Base-by-base conservation (phyloP, 2,329 filamentous ascomycete species). In the Colletotrichum cordylinicola region DNA sequence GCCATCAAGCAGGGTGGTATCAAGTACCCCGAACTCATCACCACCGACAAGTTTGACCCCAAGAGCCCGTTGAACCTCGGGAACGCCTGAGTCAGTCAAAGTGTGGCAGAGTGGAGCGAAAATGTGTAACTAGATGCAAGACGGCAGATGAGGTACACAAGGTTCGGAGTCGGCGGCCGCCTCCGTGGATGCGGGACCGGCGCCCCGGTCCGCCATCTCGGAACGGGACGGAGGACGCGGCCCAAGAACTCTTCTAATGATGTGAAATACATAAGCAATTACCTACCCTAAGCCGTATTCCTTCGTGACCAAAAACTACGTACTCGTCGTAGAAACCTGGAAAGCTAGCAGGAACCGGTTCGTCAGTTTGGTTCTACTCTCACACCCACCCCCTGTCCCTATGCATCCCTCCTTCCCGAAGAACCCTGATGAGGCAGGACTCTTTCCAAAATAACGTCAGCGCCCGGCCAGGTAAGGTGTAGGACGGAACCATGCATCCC, bases 11-110 rank as follows among this genome's bases (percentile, higher is more conserved):
- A 91, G 81, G 90, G 90, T 29, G 88, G 84, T 15, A 84, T 92
- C 65, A 78, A 82, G 78, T 92, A 92, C 80, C 90, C 90, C 2
- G 88, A 90, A 18, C 80, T 90, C 73, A 92, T 92, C 82, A 87
- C 90, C 15, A 90, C 86, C 13, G 88, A 90, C 78, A 87, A 91
- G 27, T 93, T 87, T 82, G 91, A 93, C 80, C 82, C 88, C 69
- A 86, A 91, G 81, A 92, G 91, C 82, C 88, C 90, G n/a, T 85
- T 93, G 75, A 93, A 93, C 84, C 89, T 87, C n/a, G 89, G 90
- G 31, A 88, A 84, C 76, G 81, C 81, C 12, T 78, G 37, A 76
- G 58, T 4, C 43, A 16, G 29, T 48, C 39, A 48, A n/a, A 62
- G 21, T 9, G 16, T 29, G 7, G 8, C 24, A 29, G 35, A 48